Percentiles rank a stretch among this genome's conserved stretches.
Conservation (phyloP, 2,329 filamentous ascomycete species). For the Dryadomyces sulphureus region DNA sequence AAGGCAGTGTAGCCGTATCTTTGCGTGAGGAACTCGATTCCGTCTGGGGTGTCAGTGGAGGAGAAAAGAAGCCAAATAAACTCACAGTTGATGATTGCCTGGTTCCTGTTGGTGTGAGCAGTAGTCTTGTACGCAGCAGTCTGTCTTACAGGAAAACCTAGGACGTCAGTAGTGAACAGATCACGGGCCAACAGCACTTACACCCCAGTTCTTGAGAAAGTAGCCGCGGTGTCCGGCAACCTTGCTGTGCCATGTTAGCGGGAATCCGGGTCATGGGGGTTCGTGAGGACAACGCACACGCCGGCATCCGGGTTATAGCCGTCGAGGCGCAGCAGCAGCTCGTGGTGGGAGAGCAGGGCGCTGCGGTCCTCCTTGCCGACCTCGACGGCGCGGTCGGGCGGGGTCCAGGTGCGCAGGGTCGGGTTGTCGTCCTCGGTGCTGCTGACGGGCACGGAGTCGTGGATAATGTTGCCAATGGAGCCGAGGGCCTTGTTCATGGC, state of each 20-base stretch:
- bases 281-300: slow-evolving; percentile 24
- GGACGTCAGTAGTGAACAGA: not conserved
- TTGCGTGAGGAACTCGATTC: slow-evolving; percentile 70
- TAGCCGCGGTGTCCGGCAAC: slow-evolving; percentile 90
- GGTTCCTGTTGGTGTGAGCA: slow-evolving; percentile 35
- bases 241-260: slow-evolving; percentile 31
- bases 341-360: slow-evolving; percentile 75
- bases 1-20: slow-evolving; percentile 64
- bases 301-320: slow-evolving; percentile 89
- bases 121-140: not conserved
- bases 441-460: slow-evolving; percentile 71
- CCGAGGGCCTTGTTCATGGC: slow-evolving; percentile 64
- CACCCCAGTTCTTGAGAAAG: slow-evolving; percentile 77
- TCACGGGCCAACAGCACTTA: slow-evolving; percentile 20
- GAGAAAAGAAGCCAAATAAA: not conserved
- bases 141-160: slow-evolving; percentile 3
- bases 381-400: slow-evolving; percentile 50
- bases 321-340: slow-evolving; percentile 75
- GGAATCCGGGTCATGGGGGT: not conserved
- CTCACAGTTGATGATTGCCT: slow-evolving; percentile 75
- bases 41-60: slow-evolving; percentile 28
- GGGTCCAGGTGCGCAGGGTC: slow-evolving; percentile 64
- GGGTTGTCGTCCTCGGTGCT: slow-evolving; percentile 82
- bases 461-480: slow-evolving; percentile 81
- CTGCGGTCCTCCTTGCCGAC: slow-evolving; percentile 46